Evolutionary conservation across 2,329 filamentous ascomycete genomes (phyloP).

Genomic region (Scorias spongiosa): DNA sequence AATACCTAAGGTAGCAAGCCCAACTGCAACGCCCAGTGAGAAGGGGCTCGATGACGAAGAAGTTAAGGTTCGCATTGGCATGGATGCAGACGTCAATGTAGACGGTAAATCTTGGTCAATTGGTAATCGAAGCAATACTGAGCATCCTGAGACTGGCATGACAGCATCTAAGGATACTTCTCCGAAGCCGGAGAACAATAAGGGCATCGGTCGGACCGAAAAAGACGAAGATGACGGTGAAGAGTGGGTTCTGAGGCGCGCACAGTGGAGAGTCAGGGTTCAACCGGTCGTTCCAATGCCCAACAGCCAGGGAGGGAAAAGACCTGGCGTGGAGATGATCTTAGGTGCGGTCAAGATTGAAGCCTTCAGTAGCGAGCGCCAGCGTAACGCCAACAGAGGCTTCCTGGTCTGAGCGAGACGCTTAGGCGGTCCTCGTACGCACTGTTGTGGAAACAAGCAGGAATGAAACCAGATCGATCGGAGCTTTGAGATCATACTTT

Average conservation of each 20-base stretch:
- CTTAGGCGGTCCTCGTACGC: no score
- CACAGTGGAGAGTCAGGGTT: constrained; percentile 15
- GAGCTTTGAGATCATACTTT: no score
- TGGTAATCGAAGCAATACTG: neutral
- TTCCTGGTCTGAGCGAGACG: constrained; percentile 8
- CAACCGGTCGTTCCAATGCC: constrained; percentile 5
- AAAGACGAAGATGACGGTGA: constrained; percentile 5
- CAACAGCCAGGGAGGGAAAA: constrained; percentile 5
- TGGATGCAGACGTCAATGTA: constrained; percentile 43
- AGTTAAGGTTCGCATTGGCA: constrained; percentile 48
- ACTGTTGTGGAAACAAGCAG: no score
- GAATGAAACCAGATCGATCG: no score
- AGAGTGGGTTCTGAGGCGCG: constrained; percentile 14
- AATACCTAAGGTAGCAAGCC: constrained; percentile 44
- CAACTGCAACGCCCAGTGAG: constrained; percentile 51
- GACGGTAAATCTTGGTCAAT: constrained; percentile 25
- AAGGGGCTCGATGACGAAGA: constrained; percentile 55
- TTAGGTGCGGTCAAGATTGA: constrained; percentile 18
- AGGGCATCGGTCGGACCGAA: constrained; percentile 1
- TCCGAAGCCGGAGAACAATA: constrained; percentile 1
- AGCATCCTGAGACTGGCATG: neutral
- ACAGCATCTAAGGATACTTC: constrained; percentile 4
- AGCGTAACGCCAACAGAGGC: constrained; percentile 10
- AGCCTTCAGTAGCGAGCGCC: constrained; percentile 13
- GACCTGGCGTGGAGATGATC: constrained; percentile 13